phyloP scores from a whole-genome alignment of 2,329 filamentous ascomycete species.

The Fusarium ramigenum region DNA sequence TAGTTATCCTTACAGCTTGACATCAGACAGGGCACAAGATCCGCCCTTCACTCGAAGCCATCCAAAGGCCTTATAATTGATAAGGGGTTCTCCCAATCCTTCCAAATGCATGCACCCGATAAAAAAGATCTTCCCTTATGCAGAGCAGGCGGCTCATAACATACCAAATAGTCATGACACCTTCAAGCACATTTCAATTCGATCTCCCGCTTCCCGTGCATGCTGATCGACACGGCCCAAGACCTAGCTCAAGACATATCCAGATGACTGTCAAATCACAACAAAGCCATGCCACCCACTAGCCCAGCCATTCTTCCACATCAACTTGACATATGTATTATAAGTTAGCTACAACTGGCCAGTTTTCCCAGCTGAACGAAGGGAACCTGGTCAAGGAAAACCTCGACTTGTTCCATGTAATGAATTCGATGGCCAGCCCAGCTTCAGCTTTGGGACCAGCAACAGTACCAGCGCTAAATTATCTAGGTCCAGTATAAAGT shows the following conservation, averaged over 20 bases:
- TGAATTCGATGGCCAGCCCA: not conserved
- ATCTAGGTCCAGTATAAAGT: not conserved
- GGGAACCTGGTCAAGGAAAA: not conserved
- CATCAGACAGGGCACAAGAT: not conserved
- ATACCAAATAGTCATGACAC: constrained; percentile 9
- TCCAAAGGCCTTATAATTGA: not conserved
- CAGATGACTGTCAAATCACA: constrained; percentile 25
- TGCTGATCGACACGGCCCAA: constrained; percentile 24
- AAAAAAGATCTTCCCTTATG: not conserved
- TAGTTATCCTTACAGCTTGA: not conserved
- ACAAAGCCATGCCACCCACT: constrained; percentile 1
- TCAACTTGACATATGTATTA: not conserved
- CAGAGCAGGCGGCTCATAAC: not conserved
- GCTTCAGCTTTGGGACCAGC: constrained; percentile 1
- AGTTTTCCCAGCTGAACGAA: constrained; percentile 11
- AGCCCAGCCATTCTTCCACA: not conserved
- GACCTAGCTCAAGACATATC: constrained; percentile 11
- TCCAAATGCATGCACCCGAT: not conserved
- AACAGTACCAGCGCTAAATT: constrained; percentile 5
- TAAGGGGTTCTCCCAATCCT: not conserved
- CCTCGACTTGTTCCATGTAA: not conserved
- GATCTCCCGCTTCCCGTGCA: constrained; percentile 27
- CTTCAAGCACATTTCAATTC: constrained; percentile 2
- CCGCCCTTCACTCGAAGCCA: not conserved
- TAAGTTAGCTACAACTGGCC: not conserved